Evolutionary conservation across 2,329 filamentous ascomycete genomes (phyloP).

Genomic region (Beauveria bassiana): DNA sequence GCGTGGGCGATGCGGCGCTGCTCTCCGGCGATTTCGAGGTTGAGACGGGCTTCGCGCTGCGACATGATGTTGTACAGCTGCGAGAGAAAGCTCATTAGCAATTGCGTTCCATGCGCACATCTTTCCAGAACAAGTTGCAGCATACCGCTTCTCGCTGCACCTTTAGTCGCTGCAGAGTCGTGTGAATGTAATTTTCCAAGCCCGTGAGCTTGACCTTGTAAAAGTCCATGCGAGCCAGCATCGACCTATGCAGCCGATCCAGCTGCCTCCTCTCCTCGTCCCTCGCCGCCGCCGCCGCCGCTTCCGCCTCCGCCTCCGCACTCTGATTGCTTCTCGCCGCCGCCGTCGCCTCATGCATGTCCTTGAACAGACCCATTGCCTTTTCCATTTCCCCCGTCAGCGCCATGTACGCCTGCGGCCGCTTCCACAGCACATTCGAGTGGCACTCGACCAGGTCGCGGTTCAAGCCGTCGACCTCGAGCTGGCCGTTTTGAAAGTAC

Average conservation of each 20-base stretch:
- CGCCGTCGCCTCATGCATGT: conserved; percentile 17
- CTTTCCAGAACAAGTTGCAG: conserved; percentile 8
- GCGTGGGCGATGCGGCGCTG: conserved; percentile 52
- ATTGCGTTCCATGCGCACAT: no score
- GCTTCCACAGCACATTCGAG: conserved; percentile 54
- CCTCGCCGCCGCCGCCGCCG: conserved; percentile 13
- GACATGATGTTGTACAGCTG: conserved; percentile 60
- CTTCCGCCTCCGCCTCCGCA: conserved; percentile 1
- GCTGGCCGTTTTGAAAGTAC: conserved; percentile 43
- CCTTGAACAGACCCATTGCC: conserved; percentile 38
- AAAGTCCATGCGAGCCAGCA: conserved; percentile 49
- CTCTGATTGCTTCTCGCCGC: conserved; percentile 14
- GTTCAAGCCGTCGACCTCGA: conserved; percentile 54
- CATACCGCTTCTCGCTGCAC: conserved; percentile 54
- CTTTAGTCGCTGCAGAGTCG: conserved; percentile 51
- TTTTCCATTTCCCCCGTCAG: conserved; percentile 41
- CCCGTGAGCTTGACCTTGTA: conserved; percentile 54
- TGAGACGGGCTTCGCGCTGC: conserved; percentile 56
- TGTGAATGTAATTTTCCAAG: conserved; percentile 55
- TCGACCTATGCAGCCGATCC: conserved; percentile 42
- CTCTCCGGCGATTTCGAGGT: conserved; percentile 54
- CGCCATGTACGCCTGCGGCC: conserved; percentile 52
- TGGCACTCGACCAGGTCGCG: conserved; percentile 57
- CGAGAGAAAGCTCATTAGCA: not conserved
- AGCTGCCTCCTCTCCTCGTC: conserved; percentile 25